Conservation (phyloP, 495 filamentous ascomycete genomes). For the Penicillium roqueforti region DNA sequence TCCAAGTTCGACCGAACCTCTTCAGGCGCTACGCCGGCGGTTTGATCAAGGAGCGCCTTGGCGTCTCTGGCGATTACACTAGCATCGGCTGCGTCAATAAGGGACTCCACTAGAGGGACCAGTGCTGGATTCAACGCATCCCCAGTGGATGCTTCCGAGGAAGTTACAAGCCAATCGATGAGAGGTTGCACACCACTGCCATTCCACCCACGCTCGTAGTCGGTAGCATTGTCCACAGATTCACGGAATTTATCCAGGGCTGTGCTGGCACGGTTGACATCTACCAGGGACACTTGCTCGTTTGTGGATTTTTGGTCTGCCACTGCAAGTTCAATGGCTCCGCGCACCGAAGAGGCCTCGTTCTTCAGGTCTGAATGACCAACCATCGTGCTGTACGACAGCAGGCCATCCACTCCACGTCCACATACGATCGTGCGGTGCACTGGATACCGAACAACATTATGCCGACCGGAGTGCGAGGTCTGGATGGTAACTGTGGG, state of each 20-base stretch:
- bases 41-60: slow-evolving; percentile 31
- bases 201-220: slow-evolving; percentile 71
- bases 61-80: slow-evolving; percentile 50
- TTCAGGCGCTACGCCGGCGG: slow-evolving; percentile 35
- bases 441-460: slow-evolving; percentile 72
- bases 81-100: slow-evolving; percentile 56
- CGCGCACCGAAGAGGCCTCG: slow-evolving; percentile 46
- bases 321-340: slow-evolving; percentile 51
- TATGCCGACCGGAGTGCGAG: slow-evolving; percentile 55
- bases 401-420: slow-evolving; percentile 55
- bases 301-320: slow-evolving; percentile 27
- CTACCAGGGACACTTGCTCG: slow-evolving; percentile 44
- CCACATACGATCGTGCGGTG: slow-evolving; percentile 77
- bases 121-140: slow-evolving; percentile 57
- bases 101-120: slow-evolving; percentile 58
- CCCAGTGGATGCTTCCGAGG: slow-evolving; percentile 39
- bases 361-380: slow-evolving; percentile 32
- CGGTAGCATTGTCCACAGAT: slow-evolving; percentile 60
- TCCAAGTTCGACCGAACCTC: slow-evolving; percentile 49
- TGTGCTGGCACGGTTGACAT: slow-evolving; percentile 50
- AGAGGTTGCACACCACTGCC: slow-evolving; percentile 62
- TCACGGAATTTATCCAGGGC: slow-evolving; percentile 63
- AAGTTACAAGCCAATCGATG: slow-evolving; percentile 60
- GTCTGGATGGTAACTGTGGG: slow-evolving; percentile 67
- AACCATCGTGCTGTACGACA: slow-evolving; percentile 47